A percentile compares a stretch with the other conserved stretches of the same genome.
phyloP scores from a whole-genome alignment of 2,329 filamentous ascomycete genomes.

The Amylocarpus encephaloides region DNA sequence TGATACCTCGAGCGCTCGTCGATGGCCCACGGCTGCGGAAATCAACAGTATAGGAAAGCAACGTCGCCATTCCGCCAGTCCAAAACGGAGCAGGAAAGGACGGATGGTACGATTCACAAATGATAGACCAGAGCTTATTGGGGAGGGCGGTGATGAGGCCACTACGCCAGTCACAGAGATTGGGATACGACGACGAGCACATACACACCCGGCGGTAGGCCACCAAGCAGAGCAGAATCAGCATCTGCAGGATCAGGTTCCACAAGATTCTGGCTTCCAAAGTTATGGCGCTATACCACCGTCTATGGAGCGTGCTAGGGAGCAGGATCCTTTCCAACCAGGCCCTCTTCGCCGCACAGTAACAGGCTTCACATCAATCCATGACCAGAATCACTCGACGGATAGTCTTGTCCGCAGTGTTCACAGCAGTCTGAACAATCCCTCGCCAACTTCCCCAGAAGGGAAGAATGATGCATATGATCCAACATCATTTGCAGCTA shows the following conservation, averaged over 20 bases:
- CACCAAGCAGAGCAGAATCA: conserved; percentile 7
- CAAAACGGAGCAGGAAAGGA: conserved; percentile 52
- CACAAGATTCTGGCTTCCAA: conserved; percentile 6
- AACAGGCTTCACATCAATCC: conserved; percentile 41
- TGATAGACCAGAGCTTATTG: conserved; percentile 72
- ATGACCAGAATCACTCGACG: conserved; percentile 10
- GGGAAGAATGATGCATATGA: conserved; percentile 7
- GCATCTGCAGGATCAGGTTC: conserved; percentile 3
- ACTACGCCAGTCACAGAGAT: conserved; percentile 67
- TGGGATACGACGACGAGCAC: conserved; percentile 44
- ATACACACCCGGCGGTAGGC: conserved; percentile 21
- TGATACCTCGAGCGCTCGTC: conserved; percentile 42
- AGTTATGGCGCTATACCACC: conserved; percentile 1
- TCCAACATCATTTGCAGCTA: conserved; percentile 25
- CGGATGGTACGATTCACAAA: conserved; percentile 70
- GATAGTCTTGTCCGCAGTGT: neutral
- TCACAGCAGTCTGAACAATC: neutral
- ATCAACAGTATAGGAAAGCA: conserved; percentile 26
- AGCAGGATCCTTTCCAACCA: conserved; percentile 39
- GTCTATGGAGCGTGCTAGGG: conserved; percentile 14
- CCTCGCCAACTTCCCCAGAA: neutral
- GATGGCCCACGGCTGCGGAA: conserved; percentile 44
- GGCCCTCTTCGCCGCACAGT: conserved; percentile 50
- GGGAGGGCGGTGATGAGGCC: conserved; percentile 84
- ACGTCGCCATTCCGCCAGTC: conserved; percentile 28